Conservation (phyloP, 1,284 basidiomycete genomes). For the Psilocybe mexicana region DNA sequence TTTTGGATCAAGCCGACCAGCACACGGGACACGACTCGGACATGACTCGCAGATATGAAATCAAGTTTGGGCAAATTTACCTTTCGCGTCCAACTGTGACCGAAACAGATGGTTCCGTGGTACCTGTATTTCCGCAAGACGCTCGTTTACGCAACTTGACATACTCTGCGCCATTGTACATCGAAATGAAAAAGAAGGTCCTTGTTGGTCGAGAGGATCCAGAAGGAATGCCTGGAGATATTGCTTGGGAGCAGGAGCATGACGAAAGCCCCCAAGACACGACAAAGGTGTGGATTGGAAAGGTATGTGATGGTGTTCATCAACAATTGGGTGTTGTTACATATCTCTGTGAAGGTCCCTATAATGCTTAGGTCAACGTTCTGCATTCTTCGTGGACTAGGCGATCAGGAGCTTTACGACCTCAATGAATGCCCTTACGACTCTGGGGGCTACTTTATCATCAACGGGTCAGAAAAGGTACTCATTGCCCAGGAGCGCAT, state of each 20-base stretch:
- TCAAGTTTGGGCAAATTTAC: slow-evolving; percentile 98
- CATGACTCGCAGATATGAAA: slow-evolving; percentile 90
- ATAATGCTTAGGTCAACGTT: slow-evolving; percentile 98
- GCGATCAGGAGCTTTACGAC: slow-evolving; percentile 83
- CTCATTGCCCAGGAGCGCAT: slow-evolving; percentile 99
- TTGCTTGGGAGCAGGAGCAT: slow-evolving; percentile 79
- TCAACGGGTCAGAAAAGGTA: slow-evolving; percentile 99
- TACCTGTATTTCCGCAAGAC: slow-evolving; percentile 96
- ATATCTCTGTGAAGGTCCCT: slow-evolving; percentile 66
- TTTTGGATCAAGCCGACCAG: slow-evolving; percentile 95
- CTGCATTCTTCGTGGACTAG: slow-evolving; percentile 85
- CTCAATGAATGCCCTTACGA: slow-evolving; percentile 98
- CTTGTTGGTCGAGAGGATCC: slow-evolving; percentile 80
- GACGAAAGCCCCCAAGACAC: slow-evolving; percentile 65
- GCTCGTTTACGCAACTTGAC: slow-evolving; percentile 93
- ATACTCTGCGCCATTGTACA: slow-evolving; percentile 95
- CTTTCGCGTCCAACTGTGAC: slow-evolving; percentile 93
- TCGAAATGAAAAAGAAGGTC: slow-evolving; percentile 92
- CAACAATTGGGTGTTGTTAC: slow-evolving; percentile 13
- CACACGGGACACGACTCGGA: slow-evolving; percentile 86
- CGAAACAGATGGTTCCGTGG: slow-evolving; percentile 93
- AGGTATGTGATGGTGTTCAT: slow-evolving; percentile 53
- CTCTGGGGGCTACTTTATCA: slow-evolving; percentile 98
- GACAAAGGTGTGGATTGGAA: slow-evolving; percentile 94
- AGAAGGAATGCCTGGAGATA: slow-evolving; percentile 80